Percentiles rank a stretch among this genome's conserved stretches.
Conservation (phyloP, 352 stramenopile species). For the Pythium periplocum region DNA sequence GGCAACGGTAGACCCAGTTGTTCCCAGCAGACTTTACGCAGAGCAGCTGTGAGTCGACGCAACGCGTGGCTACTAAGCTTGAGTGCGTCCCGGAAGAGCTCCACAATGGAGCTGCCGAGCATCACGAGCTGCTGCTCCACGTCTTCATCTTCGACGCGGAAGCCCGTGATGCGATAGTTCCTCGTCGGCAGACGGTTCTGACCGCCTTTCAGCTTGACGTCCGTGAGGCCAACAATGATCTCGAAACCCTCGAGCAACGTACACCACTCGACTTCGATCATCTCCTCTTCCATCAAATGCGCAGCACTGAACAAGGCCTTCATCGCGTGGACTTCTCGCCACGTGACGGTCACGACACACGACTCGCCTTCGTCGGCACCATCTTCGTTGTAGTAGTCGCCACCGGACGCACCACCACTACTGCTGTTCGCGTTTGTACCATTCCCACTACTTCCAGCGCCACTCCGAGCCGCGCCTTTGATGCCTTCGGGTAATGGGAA, state of each 20-base stretch:
- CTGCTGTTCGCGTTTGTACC: conserved; percentile 15
- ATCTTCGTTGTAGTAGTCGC: conserved; percentile 26
- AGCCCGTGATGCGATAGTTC: conserved; percentile 64
- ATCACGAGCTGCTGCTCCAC: conserved; percentile 84
- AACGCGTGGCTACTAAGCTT: conserved; percentile 61
- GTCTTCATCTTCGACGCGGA: conserved; percentile 80
- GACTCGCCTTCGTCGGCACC: conserved; percentile 53
- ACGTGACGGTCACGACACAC: conserved; percentile 61
- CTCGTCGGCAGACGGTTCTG: conserved; percentile 75
- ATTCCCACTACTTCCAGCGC: conserved; percentile 24
- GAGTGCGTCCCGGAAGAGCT: conserved; percentile 73
- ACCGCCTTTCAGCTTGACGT: conserved; percentile 62
- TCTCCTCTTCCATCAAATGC: conserved; percentile 84
- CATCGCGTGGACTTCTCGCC: conserved; percentile 86
- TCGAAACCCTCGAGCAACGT: conserved; percentile 75
- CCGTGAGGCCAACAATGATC: conserved; percentile 70
- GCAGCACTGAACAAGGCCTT: conserved; percentile 79
- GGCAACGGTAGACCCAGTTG: conserved; percentile 54
- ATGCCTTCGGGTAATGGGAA: conserved; percentile 56
- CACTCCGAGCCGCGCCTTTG: neutral
- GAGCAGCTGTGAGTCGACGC: conserved; percentile 47
- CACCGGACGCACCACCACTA: neutral
- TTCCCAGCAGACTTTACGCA: conserved; percentile 65
- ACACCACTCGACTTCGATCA: conserved; percentile 72
- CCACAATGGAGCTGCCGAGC: conserved; percentile 79